Percentiles rank a stretch among this genome's conserved stretches.
Conservation (phyloP, 192 early-diverging fungal genomes). For the Geosiphon pyriformis region DNA sequence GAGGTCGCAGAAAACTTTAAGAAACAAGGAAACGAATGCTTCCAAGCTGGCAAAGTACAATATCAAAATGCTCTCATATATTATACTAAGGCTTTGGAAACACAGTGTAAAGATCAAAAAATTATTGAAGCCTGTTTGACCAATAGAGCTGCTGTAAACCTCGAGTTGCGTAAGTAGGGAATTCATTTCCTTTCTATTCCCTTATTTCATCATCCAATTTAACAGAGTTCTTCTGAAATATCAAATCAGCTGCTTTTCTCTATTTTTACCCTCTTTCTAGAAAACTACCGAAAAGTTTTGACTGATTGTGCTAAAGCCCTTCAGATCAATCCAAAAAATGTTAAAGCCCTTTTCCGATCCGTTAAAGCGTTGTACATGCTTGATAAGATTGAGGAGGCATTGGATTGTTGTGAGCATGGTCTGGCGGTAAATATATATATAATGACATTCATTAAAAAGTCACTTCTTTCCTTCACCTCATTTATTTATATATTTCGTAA, state of each 20-base stretch:
- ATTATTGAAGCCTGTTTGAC: conserved; percentile 76
- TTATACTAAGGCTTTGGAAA: conserved; percentile 85
- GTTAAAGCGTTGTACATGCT: conserved; percentile 73
- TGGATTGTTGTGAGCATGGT: conserved; percentile 78
- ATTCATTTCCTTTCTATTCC: no score
- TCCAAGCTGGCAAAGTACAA: conserved; percentile 57
- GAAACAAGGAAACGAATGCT: conserved; percentile 92
- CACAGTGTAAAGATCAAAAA: conserved; percentile 61
- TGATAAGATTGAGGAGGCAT: conserved; percentile 78
- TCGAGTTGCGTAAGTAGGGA: conserved; percentile 65
- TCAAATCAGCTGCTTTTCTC: neutral
- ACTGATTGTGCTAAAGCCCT: conserved; percentile 87
- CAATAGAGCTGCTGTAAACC: conserved; percentile 89
- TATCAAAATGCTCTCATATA: conserved; percentile 75
- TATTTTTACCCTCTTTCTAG: conserved; percentile 28
- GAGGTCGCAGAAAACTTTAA: conserved; percentile 89
- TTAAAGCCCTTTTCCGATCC: conserved; percentile 92
- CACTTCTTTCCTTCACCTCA: neutral
- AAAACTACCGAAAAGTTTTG: conserved; percentile 82
- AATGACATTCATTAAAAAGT: neutral
- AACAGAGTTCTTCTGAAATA: neutral
- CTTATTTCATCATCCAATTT: no score
- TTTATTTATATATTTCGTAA: conserved; percentile 13
- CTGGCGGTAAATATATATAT: conserved; percentile 54
- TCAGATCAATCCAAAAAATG: conserved; percentile 67